phyloP scores from a whole-genome alignment of 495 filamentous ascomycete species.

The Penicillium lagena region DNA sequence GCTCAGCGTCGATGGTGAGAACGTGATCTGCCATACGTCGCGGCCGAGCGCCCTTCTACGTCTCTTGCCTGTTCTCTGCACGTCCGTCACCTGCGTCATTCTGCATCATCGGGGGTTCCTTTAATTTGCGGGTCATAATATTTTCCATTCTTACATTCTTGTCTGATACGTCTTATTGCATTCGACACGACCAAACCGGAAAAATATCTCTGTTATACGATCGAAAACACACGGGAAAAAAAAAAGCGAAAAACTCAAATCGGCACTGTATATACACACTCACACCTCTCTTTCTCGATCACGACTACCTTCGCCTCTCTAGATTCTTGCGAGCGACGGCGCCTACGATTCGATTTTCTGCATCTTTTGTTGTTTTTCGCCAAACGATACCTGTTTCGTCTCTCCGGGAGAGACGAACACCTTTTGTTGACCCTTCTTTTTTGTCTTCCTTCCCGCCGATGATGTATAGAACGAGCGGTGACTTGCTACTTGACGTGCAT shows the following conservation, averaged over 20 bases:
- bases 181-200: constrained; percentile 29
- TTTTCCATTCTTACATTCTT: constrained; percentile 21
- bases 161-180: constrained; percentile 22
- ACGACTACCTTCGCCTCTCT: constrained; percentile 30
- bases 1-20: constrained; percentile 57
- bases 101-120: constrained; percentile 36
- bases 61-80: constrained; percentile 20
- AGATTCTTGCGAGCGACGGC: constrained; percentile 44
- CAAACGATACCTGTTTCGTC: constrained; percentile 35
- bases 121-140: constrained; percentile 37
- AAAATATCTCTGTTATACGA: constrained; percentile 25
- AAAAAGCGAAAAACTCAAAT: constrained; percentile 27
- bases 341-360: constrained; percentile 38
- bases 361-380: constrained; percentile 20
- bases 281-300: constrained; percentile 22
- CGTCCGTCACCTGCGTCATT: constrained; percentile 25
- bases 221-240: constrained; percentile 18
- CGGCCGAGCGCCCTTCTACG: neutral
- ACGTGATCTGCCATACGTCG: constrained; percentile 20
- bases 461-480: constrained; percentile 43
- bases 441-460: constrained; percentile 27
- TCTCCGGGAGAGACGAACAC: constrained; percentile 36
- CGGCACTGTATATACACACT: constrained; percentile 35
- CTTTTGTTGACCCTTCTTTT: constrained; percentile 20
- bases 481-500: constrained; percentile 34